These are phyloP conservation scores for Termitomyces sp. DNA, from an alignment of 768 basidiomycete genomes.

Conservation along the genomic window DNA sequence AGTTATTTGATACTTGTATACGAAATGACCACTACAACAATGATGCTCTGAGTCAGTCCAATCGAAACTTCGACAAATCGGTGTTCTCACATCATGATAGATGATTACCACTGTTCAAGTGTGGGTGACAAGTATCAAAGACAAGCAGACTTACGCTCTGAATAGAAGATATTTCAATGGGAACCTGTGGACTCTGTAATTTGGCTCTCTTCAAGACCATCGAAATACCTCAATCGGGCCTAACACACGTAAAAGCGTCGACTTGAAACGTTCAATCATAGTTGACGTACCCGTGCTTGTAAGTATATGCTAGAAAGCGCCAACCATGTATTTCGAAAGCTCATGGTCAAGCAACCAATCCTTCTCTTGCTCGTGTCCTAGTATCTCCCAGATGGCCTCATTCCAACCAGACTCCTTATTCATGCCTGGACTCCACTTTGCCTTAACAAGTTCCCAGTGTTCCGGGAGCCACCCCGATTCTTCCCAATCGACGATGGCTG, in stretches of 20 bases:
- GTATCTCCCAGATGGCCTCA: constrained; percentile 5
- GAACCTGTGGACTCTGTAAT: too few relatives aligned
- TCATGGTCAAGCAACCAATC: constrained; percentile 4
- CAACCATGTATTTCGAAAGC: constrained; percentile 8
- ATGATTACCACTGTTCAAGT: too few relatives aligned
- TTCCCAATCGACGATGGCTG: constrained; percentile 32
- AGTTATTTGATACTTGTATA: not conserved
- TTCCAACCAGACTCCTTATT: constrained; percentile 5
- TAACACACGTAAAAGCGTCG: not conserved
- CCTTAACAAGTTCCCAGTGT: constrained; percentile 26
- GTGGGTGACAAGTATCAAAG: too few relatives aligned
- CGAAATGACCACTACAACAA: not conserved
- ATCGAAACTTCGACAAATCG: not conserved
- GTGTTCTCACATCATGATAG: too few relatives aligned
- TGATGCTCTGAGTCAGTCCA: not conserved
- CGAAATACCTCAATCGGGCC: not conserved
- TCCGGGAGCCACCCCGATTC: constrained; percentile 28
- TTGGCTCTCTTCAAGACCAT: not conserved
- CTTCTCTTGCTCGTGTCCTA: constrained; percentile 3
- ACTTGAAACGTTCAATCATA: not conserved
- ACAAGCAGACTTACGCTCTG: too few relatives aligned
- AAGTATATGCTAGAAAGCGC: not conserved
- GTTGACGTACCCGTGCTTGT: not conserved
- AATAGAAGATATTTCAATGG: too few relatives aligned
- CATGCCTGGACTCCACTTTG: constrained; percentile 6